Conservation (phyloP, 306 rosid species). For the Lotus japonicus region DNA sequence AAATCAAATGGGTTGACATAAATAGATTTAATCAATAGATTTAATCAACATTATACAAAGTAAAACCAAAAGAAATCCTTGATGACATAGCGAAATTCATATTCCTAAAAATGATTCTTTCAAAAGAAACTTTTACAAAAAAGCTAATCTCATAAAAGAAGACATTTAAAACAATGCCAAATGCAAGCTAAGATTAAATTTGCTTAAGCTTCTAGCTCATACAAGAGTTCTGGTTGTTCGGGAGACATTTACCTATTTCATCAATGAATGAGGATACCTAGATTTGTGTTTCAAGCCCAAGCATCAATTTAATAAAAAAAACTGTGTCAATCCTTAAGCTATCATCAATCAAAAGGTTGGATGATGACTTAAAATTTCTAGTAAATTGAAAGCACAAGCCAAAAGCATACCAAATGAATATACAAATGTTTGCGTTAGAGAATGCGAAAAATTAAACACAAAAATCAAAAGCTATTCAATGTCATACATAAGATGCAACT, state of each 20-base stretch:
- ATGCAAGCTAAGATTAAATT: neutral
- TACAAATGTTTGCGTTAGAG: neutral
- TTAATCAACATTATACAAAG: too few relatives aligned
- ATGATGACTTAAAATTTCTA: neutral
- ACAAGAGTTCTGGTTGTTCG: neutral
- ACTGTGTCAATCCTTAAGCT: neutral
- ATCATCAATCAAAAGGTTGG: neutral
- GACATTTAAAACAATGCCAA: neutral
- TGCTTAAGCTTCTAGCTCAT: neutral
- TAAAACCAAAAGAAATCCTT: neutral
- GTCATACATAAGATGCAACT: neutral
- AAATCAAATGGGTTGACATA: too few relatives aligned
- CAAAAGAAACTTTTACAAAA: neutral
- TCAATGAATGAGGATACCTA: neutral
- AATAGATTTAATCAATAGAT: too few relatives aligned
- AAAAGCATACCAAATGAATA: slow-evolving; percentile 7
- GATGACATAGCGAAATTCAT: neutral
- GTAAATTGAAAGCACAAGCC: neutral
- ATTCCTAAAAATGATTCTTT: neutral
- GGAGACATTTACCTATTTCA: neutral
- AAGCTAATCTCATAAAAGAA: neutral
- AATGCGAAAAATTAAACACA: neutral
- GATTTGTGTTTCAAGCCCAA: neutral
- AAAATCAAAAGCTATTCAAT: neutral
- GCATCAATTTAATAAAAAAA: neutral